Base-by-base conservation (phyloP, 768 basidiomycete species). In the Naganishia vaughanmartiniae region DNA sequence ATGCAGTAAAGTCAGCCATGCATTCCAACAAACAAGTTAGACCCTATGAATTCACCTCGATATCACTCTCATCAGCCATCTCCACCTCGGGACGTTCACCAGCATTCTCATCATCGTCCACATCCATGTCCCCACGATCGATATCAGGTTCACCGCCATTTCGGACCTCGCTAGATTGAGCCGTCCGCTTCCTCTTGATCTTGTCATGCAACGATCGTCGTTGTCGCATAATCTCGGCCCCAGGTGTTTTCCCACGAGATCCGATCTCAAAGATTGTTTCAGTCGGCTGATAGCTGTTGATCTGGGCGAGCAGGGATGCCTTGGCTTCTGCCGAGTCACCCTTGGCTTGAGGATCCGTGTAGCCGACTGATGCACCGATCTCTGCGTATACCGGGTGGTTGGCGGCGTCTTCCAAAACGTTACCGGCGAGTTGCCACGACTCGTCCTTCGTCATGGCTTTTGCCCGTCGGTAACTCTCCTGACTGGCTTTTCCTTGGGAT, bases 221-320 rank as follows among this genome's bases (percentile, higher is more conserved):
- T 73, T 90, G 88, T 79, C 90, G 90, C 95, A 98, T 98, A 69
- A 98, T 83, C 36, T 86, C 83, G 2, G 88, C 86, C 66, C 87
- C 88, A 2, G 83, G 84, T 69, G 70, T 76, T 76, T 85, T 86
- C 2, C 89, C 90, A 74, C 91, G 87, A 12, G 87, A 86, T 0
- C 90, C 91, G 36, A 93, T 84, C 81, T 98, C 95, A 71, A 98
- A 89, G 36, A 96, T 89, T 0, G 94, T 98, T 80, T 97, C 95
- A 0, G 84, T 78, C 19, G 95, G 95, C 28, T 84, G 86, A 84
- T 96, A 98, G 6, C 89, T 84, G 73, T 87, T 89, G 57, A 98
- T 88, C n/a, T 85, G 85, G 36, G 85, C 85, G 42, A 97, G 83
- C 45, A 97, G 83, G 28, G 84, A 84, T 54, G 88, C 86, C 70